Percentiles rank a stretch among this genome's conserved stretches.
These are phyloP conservation scores for Candida railenensis DNA, from an alignment of 805 yeast genomes.

Conservation along the genomic window DNA sequence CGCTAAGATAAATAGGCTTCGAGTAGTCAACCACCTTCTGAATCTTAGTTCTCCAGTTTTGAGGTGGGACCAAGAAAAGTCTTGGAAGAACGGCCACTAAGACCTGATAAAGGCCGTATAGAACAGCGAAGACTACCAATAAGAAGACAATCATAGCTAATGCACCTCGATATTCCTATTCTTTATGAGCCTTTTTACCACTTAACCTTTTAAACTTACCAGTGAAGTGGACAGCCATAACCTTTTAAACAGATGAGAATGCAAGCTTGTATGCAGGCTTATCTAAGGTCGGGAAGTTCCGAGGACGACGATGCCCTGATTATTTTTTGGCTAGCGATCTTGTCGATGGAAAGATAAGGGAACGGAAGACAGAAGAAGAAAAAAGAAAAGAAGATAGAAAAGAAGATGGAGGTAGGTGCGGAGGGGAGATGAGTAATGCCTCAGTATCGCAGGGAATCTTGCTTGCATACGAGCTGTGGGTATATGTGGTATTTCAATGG, in stretches of 20 bases:
- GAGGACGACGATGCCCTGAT: too few species aligned
- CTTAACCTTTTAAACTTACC: too few species aligned
- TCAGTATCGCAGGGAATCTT: too few species aligned
- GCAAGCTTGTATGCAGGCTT: too few species aligned
- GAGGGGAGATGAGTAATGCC: background rate
- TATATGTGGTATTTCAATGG: too few species aligned
- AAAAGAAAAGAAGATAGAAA: background rate
- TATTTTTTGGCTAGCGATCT: too few species aligned
- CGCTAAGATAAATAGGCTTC: slow-evolving; percentile 34
- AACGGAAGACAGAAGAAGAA: background rate
- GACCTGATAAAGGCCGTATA: slow-evolving; percentile 16
- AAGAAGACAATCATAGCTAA: background rate
- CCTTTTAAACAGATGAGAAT: background rate
- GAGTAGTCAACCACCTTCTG: slow-evolving; percentile 28
- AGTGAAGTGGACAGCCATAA: too few species aligned
- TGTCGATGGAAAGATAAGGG: too few species aligned
- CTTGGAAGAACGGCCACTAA: slow-evolving; percentile 28
- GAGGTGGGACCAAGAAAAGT: slow-evolving; percentile 37
- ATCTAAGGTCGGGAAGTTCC: too few species aligned
- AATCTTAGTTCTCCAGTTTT: slow-evolving; percentile 37
- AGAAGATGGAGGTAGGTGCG: background rate
- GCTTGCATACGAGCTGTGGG: too few species aligned
- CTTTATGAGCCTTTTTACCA: too few species aligned
- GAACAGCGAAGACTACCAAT: background rate
- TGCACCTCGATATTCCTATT: too few species aligned